phyloP scores from a whole-genome alignment of 2,329 filamentous ascomycete genomes.

The Delphinella strobiligena region DNA sequence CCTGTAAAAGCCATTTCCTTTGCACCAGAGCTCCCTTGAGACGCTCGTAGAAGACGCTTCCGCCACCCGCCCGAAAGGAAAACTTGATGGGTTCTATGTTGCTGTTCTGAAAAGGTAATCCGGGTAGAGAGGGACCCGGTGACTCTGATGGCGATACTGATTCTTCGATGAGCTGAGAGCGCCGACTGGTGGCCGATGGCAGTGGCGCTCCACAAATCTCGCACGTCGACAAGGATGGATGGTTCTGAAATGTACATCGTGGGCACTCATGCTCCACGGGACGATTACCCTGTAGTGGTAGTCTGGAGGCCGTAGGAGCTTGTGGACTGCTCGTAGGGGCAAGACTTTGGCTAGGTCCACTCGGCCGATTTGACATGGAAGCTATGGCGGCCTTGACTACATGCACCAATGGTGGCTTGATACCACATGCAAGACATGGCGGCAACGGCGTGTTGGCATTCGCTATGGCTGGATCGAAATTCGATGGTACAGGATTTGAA shows the following conservation, averaged over 20 bases:
- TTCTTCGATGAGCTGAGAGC: constrained; percentile 26
- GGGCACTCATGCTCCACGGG: constrained; percentile 43
- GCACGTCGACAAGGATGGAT: constrained; percentile 72
- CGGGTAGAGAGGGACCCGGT: constrained; percentile 56
- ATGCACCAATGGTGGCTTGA: constrained; percentile 74
- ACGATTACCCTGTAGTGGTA: background rate
- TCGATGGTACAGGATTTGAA: constrained; percentile 82
- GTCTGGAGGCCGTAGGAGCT: background rate
- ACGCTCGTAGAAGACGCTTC: constrained; percentile 79
- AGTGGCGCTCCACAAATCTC: constrained; percentile 84
- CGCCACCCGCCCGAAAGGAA: constrained; percentile 81
- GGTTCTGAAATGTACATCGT: constrained; percentile 86
- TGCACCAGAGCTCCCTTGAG: constrained; percentile 81
- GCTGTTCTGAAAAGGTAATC: constrained; percentile 31
- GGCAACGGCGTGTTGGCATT: constrained; percentile 69
- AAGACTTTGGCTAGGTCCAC: constrained; percentile 7
- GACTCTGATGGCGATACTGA: constrained; percentile 51
- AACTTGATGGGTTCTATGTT: constrained; percentile 75
- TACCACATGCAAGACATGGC: constrained; percentile 84
- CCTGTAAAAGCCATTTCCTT: constrained; percentile 86
- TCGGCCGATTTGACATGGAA: constrained; percentile 49
- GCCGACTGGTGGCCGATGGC: constrained; percentile 37
- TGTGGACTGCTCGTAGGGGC: background rate
- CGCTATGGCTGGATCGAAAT: constrained; percentile 78
- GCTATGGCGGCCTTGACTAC: constrained; percentile 79